phyloP scores from a whole-genome alignment of 495 filamentous ascomycete genomes.

The Aspergillus avenaceus region DNA sequence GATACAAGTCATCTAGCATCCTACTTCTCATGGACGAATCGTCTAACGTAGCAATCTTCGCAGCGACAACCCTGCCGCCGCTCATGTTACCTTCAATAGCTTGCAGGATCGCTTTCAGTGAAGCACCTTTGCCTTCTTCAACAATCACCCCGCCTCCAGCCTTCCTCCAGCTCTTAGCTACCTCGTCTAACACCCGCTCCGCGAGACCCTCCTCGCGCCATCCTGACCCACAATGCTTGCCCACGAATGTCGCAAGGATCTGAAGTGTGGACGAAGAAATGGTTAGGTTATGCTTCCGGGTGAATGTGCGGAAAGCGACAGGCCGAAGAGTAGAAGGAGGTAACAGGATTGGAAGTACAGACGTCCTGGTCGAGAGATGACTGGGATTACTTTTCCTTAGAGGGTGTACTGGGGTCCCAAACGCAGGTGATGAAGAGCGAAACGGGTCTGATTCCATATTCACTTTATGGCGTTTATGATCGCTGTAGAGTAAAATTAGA shows the following conservation, averaged over 20 bases:
- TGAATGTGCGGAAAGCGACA: conserved; percentile 91
- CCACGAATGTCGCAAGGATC: conserved; percentile 81
- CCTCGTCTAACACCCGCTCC: conserved; percentile 87
- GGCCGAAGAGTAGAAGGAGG: conserved; percentile 83
- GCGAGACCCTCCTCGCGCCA: conserved; percentile 95
- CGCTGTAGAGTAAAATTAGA: too few species aligned
- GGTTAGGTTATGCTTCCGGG: conserved; percentile 94
- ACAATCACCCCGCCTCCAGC: conserved; percentile 80
- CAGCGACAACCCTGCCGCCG: conserved; percentile 61
- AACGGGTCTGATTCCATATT: conserved; percentile 52
- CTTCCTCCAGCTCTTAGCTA: conserved; percentile 85
- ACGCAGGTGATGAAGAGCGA: conserved; percentile 85
- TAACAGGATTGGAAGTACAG: conserved; percentile 82
- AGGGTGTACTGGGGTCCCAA: conserved; percentile 76
- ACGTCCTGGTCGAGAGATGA: conserved; percentile 56
- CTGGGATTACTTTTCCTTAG: conserved; percentile 43
- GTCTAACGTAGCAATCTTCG: conserved; percentile 18
- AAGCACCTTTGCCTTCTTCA: conserved; percentile 68
- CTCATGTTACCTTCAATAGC: conserved; percentile 78
- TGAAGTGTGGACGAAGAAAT: conserved; percentile 84
- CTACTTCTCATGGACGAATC: conserved; percentile 13
- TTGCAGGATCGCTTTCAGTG: conserved; percentile 75
- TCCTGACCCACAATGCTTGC: conserved; percentile 87
- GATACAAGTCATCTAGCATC: conserved; percentile 8
- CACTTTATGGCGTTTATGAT: too few species aligned